phyloP scores from a whole-genome alignment of 129 eudicot species.

The Flaveria sonorensis region DNA sequence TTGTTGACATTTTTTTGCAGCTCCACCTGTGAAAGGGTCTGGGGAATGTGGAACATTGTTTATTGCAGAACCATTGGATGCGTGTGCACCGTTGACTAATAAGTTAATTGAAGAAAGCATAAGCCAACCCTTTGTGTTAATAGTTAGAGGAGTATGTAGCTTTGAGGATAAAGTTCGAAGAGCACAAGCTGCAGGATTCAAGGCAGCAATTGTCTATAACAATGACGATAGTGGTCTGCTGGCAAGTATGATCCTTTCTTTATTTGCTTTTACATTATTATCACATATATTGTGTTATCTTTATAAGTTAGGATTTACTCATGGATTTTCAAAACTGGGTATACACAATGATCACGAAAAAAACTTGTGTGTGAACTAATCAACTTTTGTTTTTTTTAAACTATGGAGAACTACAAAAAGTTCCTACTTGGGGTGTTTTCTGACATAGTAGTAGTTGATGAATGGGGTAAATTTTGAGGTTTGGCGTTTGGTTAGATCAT shows the following conservation, averaged over 20 bases:
- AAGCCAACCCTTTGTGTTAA: conserved; percentile 56
- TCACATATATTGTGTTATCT: conserved; percentile 6
- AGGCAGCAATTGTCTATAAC: conserved; percentile 77
- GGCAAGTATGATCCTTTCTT: conserved; percentile 68
- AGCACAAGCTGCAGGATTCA: conserved; percentile 86
- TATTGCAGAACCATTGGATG: conserved; percentile 80
- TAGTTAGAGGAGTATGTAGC: conserved; percentile 89
- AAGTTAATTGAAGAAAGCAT: conserved; percentile 23
- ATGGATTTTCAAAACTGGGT: background rate
- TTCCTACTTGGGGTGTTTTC: background rate
- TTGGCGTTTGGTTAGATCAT: background rate
- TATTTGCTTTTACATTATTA: conserved; percentile 11
- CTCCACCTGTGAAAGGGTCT: conserved; percentile 65
- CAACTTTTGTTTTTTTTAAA: no score
- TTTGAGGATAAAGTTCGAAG: conserved; percentile 88
- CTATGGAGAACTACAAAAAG: background rate
- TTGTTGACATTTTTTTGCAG: conserved; percentile 43
- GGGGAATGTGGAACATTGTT: conserved; percentile 74
- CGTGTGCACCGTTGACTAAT: conserved; percentile 63
- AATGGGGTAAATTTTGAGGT: background rate
- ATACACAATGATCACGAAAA: background rate
- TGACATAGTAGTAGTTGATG: background rate
- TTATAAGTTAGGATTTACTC: background rate
- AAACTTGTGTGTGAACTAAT: background rate
- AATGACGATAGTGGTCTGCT: conserved; percentile 68